Evolutionary conservation across 352 stramenopile species (phyloP), one percentile per base, ranked within the genome.

Genomic region (Phytophthora pluvialis): DNA sequence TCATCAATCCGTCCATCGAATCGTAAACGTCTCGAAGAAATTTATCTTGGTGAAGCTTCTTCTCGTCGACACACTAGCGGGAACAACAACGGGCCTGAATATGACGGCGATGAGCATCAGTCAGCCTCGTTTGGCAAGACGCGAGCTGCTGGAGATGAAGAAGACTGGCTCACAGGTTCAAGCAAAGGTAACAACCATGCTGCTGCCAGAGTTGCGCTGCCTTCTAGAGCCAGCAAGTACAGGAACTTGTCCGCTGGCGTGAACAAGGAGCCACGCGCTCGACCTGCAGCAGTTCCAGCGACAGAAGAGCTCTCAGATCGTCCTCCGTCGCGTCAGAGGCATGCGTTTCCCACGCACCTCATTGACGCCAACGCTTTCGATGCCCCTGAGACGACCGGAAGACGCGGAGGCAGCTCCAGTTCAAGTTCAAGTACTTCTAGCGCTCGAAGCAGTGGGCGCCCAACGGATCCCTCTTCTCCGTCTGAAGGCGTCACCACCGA

Each of bases 301-400:
- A 33, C 29, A 11, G 63, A 50, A 9, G 51, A 70, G 32, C 16
- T 66, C 11, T 7, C 42, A 2, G 72, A 90, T 59, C 84, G 84
- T 1, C 86, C 86, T 3, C 86, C 86, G 2, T 93, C 86, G 0
- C 80, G 86, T 4, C 86, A 95, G 48, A 59, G 81, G 0, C 84
- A 93, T 40, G 86, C 86, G 0, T 95, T 95, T 42, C 86, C 86
- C 0, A 95, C 81, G 0, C 75, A 95, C 54, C 67, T 95, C 11
- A 80, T 93, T 3, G 86, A 92, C 31, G 52, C 70, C 0, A 84
- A 79, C 25, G 71, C 71, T 3, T 79, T 79, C 36, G 62, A 72
- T 12, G 57, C 62, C 7, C 61, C 61, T 0, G 55, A 68, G 10
- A 69, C 49, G 2, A 72, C 67, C 13, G 28, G 10, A 26, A 44